Base-by-base conservation (phyloP, 1,139 yeast species). In the Yamadazyma jaroonii region DNA sequence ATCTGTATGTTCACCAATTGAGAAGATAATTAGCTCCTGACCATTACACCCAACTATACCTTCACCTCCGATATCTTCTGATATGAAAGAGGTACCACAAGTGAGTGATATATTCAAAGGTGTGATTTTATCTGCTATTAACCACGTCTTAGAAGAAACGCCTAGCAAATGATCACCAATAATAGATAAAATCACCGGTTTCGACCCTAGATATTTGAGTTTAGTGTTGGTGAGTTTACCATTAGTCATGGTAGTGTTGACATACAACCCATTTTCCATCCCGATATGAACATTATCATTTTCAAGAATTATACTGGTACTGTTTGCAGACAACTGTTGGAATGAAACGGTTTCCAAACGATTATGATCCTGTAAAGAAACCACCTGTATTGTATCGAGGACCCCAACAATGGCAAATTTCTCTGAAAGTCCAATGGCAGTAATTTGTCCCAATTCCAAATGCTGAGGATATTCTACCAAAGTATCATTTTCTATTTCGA, bases 191-290 rank as follows among this genome's bases (percentile, higher is more conserved):
- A 53, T 50, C 1, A 89, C 83, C 0, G 86, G 78, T 27, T 70
- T 68, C 0, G 84, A 72, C 0, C 96, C 97, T 37, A 85, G 61
- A 53, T 81, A 88, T 53, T 84, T 81, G n/a, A 79, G 77, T 46
- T 86, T 67, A 0, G 90, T 77, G 45, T 83, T 84, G 1, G 78
- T 66, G 10, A 90, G 60, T 35, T 75, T 74, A 1, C 96, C 97
- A 49, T 84, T 87, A 24, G 88, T 51, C 6, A 64, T 64, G 8
- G 39, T 34, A 1, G 88, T 77, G 23, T 82, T 67, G 3, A 83
- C 81, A 59, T 84, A 87, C 1, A 89, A 77, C 25, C 98, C 98
- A 56, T 81, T 87, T 20, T 67, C 74, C 69, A 90, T 70, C 1
- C 97, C 97, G 36, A 88, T 75, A 57, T 89, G 95, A 6, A 86